Conservation (phyloP, 2,329 filamentous ascomycete species). For the Colletotrichum liaoningense region DNA sequence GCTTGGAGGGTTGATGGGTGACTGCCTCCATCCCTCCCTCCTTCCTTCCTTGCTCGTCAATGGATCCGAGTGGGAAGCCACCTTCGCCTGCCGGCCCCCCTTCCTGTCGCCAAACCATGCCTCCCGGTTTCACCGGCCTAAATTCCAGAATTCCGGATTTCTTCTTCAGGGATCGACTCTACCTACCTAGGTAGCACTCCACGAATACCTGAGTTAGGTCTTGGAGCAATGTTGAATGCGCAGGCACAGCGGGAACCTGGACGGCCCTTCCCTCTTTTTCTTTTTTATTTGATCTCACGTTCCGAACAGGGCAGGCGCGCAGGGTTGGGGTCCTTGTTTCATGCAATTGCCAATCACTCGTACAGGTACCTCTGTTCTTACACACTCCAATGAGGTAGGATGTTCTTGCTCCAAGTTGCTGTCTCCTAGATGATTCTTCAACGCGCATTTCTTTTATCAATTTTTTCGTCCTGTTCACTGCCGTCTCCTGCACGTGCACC, state of each 20-base stretch:
- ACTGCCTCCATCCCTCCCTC: neutral
- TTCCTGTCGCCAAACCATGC: neutral
- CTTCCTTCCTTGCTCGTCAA: conserved; percentile 30
- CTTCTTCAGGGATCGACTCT: conserved; percentile 16
- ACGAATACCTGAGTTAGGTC: too few relatives aligned
- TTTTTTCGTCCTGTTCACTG: neutral
- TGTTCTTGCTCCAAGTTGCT: neutral
- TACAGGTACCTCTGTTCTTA: too few relatives aligned
- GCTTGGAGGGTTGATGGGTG: neutral
- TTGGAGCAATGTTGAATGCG: conserved; percentile 6
- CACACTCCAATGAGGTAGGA: too few relatives aligned
- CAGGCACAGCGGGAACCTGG: conserved; percentile 12
- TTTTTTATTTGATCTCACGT: neutral
- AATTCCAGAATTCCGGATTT: conserved; percentile 34
- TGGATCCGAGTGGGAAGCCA: conserved; percentile 25
- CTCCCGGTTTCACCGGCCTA: conserved; percentile 4
- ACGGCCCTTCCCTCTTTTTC: conserved; percentile 29
- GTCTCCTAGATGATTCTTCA: neutral
- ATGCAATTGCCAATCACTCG: too few relatives aligned
- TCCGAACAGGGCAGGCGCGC: neutral
- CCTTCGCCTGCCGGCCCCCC: conserved; percentile 7
- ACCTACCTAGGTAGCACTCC: too few relatives aligned
- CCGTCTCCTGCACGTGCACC: too few relatives aligned
- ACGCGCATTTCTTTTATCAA: neutral
- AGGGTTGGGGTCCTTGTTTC: neutral